Percentiles rank a stretch among this genome's conserved stretches.
Conservation (phyloP, 305 asterid genomes). For the Fraxinus paxiana region DNA sequence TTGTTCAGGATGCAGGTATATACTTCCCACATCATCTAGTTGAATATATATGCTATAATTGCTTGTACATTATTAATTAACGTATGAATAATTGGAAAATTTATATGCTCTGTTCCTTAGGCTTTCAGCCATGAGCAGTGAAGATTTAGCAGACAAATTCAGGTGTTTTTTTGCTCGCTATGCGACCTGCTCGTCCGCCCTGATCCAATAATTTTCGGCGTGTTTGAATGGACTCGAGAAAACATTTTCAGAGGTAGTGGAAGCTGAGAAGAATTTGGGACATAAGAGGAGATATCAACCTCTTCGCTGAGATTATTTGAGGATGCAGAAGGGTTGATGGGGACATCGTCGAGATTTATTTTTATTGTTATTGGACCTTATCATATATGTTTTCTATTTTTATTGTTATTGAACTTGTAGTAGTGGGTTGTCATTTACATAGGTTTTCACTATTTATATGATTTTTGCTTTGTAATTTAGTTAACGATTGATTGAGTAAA, state of each 20-base stretch:
- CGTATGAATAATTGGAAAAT: background rate
- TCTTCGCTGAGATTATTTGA: background rate
- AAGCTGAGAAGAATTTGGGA: background rate
- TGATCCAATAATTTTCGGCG: background rate
- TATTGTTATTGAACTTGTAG: no score
- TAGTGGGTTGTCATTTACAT: no score
- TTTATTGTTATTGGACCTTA: no score
- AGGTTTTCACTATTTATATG: no score
- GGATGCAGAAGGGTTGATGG: background rate
- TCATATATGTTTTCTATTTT: no score
- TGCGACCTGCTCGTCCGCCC: background rate
- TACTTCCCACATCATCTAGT: background rate
- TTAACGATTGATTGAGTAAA: no score
- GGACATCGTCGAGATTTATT: no score
- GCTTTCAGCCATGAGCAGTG: background rate
- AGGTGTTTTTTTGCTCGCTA: constrained; percentile 66
- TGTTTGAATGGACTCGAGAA: background rate
- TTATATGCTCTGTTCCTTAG: background rate
- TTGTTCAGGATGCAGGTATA: background rate
- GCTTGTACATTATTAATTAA: background rate
- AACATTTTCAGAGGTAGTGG: background rate
- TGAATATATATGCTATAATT: background rate
- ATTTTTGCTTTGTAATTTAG: no score
- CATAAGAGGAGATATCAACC: background rate
- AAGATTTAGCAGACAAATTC: constrained; percentile 16